A percentile compares a stretch with the other conserved stretches of the same genome.
Evolutionary conservation across 2,329 filamentous ascomycete genomes (phyloP).

Genomic region (Aciculosporium take): DNA sequence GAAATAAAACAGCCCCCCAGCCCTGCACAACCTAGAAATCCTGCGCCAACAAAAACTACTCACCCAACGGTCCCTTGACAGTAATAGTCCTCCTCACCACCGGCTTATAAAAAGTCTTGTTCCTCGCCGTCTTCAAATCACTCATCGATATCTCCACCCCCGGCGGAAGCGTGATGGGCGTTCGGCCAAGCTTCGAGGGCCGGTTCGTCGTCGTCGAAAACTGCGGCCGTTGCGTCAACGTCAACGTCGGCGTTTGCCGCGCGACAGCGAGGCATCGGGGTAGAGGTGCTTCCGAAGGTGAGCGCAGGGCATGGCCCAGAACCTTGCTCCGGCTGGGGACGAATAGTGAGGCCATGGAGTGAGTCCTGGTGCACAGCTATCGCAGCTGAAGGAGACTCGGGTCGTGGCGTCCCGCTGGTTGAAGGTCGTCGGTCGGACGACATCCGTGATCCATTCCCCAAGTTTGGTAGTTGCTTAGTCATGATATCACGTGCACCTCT

Average conservation of each 20-base stretch:
- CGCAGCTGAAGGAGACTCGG: conserved; percentile 2
- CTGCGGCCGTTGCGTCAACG: conserved; percentile 17
- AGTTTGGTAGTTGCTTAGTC: conserved; percentile 11
- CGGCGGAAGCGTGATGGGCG: conserved; percentile 65
- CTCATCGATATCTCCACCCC: conserved; percentile 66
- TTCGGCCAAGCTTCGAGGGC: conserved; percentile 73
- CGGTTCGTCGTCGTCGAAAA: conserved; percentile 60
- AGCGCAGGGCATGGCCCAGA: conserved; percentile 40
- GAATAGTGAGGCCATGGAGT: conserved; percentile 41
- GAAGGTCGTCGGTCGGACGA: not conserved
- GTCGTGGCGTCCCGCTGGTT: not conserved
- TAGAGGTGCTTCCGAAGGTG: conserved; percentile 37
- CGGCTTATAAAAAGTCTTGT: conserved; percentile 44
- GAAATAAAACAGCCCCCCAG: too few relatives aligned
- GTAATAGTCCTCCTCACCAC: conserved; percentile 54
- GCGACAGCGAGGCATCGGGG: conserved; percentile 62
- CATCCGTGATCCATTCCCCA: conserved; percentile 7
- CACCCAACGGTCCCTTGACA: conserved; percentile 69
- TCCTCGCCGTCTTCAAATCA: conserved; percentile 40
- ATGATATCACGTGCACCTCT: conserved; percentile 6
- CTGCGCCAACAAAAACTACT: conserved; percentile 14
- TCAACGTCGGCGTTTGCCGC: conserved; percentile 35
- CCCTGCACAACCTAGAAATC: too few relatives aligned
- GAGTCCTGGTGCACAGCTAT: conserved; percentile 6
- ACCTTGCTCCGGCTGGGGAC: conserved; percentile 46